Percentiles rank a stretch among this genome's conserved stretches.
Conservation (phyloP, 371 early-diverging fungal species). For the Mucor lusitanicus region DNA sequence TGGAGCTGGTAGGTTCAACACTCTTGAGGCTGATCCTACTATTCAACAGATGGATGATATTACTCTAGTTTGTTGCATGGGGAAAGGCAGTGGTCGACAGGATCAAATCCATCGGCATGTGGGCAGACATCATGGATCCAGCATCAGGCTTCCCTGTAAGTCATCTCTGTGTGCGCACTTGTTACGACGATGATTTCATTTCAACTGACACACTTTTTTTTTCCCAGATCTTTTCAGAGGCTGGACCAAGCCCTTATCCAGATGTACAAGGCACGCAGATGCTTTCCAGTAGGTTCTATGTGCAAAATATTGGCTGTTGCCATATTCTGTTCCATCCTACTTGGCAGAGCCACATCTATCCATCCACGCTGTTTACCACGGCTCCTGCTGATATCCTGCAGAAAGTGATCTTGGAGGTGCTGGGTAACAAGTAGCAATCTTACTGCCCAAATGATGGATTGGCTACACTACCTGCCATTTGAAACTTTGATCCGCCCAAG, state of each 20-base stretch:
- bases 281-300: slow-evolving; percentile 62
- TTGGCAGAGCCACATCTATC: slow-evolving; percentile 89
- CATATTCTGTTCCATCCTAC: slow-evolving; percentile 80
- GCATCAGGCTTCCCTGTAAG: slow-evolving; percentile 86
- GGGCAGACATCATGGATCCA: slow-evolving; percentile 94
- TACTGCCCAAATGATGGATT: too few relatives aligned
- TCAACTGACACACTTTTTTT: not conserved
- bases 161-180: not conserved
- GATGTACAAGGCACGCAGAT: slow-evolving; percentile 82
- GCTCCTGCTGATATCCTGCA: slow-evolving; percentile 70
- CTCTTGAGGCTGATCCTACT: too few relatives aligned
- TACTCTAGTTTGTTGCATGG: slow-evolving; percentile 72
- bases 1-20: slow-evolving; percentile 70
- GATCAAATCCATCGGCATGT: slow-evolving; percentile 66
- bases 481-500: not conserved
- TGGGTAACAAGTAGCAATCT: too few relatives aligned
- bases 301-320: slow-evolving; percentile 83
- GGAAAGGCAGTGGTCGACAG: slow-evolving; percentile 57
- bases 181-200: not conserved
- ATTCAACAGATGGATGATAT: too few relatives aligned
- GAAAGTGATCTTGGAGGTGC: slow-evolving; percentile 34
- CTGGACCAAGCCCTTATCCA: slow-evolving; percentile 81
- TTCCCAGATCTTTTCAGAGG: slow-evolving; percentile 51
- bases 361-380: slow-evolving; percentile 83
- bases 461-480: too few relatives aligned